Evolutionary conservation across 2,329 filamentous ascomycete genomes (phyloP).

Genomic region (Beauveria australis): DNA sequence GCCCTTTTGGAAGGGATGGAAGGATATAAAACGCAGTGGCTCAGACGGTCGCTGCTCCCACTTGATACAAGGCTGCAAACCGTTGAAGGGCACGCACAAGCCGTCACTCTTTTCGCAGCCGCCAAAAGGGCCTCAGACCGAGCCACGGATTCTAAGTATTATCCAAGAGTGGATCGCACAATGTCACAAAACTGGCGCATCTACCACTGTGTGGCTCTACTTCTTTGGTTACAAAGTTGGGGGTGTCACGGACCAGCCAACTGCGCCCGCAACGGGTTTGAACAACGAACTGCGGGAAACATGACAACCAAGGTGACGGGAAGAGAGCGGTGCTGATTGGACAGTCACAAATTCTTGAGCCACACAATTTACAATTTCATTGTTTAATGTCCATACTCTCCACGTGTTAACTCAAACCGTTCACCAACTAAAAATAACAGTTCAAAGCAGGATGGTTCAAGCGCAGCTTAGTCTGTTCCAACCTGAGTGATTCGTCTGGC

Average conservation of each 20-base stretch:
- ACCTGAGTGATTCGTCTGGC: neutral
- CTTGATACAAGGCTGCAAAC: constrained; percentile 1
- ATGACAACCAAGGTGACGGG: neutral
- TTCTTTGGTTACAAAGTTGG: constrained; percentile 3
- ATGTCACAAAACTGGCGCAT: constrained; percentile 4
- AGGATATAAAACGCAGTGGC: neutral
- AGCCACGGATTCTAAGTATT: neutral
- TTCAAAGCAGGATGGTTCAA: neutral
- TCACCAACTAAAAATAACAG: constrained; percentile 7
- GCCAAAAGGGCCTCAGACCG: neutral
- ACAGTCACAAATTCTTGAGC: neutral
- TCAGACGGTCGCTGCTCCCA: neutral
- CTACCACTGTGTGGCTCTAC: constrained; percentile 1
- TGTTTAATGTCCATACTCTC: constrained; percentile 3
- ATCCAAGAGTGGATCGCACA: neutral
- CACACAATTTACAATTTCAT: constrained; percentile 3
- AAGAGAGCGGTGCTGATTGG: constrained; percentile 3
- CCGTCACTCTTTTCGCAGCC: neutral
- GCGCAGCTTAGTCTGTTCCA: neutral
- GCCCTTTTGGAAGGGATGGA: neutral
- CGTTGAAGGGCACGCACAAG: constrained; percentile 4
- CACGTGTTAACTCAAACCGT: constrained; percentile 3
- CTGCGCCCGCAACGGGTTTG: constrained; percentile 9
- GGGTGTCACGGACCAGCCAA: constrained; percentile 10
- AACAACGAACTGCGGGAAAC: constrained; percentile 6